phyloP scores from a whole-genome alignment of 345 rosid genomes.

The Gossypium anomalum region DNA sequence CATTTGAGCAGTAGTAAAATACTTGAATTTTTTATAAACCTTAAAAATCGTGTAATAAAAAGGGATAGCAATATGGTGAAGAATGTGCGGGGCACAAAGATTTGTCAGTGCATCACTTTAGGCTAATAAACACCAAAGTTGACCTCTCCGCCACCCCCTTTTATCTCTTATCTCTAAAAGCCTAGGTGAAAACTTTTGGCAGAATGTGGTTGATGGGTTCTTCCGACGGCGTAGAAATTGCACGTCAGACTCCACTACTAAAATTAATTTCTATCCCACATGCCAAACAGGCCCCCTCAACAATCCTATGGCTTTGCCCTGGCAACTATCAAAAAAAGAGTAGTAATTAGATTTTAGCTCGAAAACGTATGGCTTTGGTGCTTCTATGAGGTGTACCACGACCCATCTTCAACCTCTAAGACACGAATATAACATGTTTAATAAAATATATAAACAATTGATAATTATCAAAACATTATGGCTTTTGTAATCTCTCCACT shows the following conservation, averaged over 20 bases:
- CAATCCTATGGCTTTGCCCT: not conserved
- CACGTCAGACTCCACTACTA: constrained; percentile 9
- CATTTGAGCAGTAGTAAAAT: not conserved
- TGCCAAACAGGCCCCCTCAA: constrained; percentile 1
- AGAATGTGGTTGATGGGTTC: constrained; percentile 8
- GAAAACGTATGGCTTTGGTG: constrained; percentile 4
- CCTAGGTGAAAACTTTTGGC: not conserved
- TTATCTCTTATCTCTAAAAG: not conserved
- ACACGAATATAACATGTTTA: not conserved
- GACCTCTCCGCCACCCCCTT: not conserved
- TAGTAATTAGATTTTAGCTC: not conserved
- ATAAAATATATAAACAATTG: not conserved
- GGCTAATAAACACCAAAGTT: constrained; percentile 9
- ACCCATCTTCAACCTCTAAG: not conserved
- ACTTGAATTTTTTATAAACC: not conserved
- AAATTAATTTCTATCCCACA: not conserved
- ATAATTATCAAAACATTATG: not conserved
- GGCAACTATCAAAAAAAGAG: not conserved
- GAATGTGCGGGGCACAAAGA: not conserved
- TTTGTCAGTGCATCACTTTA: constrained; percentile 6
- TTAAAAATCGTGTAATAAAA: not conserved
- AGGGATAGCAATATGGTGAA: not conserved
- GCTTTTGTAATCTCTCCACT: not conserved
- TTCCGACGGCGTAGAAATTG: constrained; percentile 8
- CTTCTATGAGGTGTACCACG: constrained; percentile 14